phyloP scores from a whole-genome alignment of 305 asterid species.

The Rubia peregrina region DNA sequence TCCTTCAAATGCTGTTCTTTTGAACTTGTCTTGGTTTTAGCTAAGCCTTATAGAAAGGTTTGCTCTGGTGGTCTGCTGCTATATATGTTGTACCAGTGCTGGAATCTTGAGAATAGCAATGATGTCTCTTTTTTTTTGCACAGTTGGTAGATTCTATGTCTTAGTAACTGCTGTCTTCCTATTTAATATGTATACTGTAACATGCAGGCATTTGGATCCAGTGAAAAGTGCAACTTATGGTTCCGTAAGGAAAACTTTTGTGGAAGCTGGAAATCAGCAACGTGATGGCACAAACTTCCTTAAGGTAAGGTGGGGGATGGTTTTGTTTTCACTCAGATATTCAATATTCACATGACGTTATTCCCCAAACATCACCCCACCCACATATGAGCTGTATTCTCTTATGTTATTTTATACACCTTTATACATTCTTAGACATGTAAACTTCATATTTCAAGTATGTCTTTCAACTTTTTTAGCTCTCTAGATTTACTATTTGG shows the following conservation, averaged over 20 bases:
- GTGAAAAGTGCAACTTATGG: neutral
- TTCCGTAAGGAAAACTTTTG: neutral
- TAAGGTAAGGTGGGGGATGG: constrained; percentile 10
- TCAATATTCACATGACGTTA: neutral
- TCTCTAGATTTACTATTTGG: neutral
- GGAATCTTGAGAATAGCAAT: neutral
- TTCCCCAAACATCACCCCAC: neutral
- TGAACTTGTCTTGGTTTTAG: neutral
- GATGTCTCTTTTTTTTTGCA: neutral
- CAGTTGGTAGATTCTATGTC: neutral
- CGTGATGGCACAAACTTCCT: constrained; percentile 1
- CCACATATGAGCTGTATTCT: neutral
- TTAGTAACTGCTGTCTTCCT: constrained; percentile 1
- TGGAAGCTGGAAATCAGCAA: constrained; percentile 5
- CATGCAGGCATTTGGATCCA: neutral
- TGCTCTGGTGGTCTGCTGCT: neutral
- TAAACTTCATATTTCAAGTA: neutral
- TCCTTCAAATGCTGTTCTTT: neutral
- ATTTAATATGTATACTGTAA: neutral
- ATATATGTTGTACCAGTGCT: neutral
- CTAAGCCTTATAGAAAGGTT: too few relatives aligned
- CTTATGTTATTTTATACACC: neutral
- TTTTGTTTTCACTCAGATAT: neutral
- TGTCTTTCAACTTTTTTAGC: neutral
- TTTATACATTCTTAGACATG: neutral